Base-by-base conservation (phyloP, 2,329 filamentous ascomycete species). In the Salinomyces thailandicus region DNA sequence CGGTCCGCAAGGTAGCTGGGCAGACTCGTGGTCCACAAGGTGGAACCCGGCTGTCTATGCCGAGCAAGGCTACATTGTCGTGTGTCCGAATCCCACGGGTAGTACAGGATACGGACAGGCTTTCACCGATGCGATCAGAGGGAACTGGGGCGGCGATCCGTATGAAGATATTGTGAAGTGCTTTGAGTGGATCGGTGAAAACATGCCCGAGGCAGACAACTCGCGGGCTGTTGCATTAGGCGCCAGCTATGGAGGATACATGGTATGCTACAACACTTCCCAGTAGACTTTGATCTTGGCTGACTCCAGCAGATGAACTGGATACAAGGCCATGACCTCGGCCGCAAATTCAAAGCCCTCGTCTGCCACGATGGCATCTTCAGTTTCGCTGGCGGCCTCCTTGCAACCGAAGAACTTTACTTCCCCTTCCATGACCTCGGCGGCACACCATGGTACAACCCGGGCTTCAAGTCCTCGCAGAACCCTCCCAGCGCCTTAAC, bases 281-380 rank as follows among this genome's bases (percentile, higher is more conserved):
- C n/a, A n/a, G n/a, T n/a, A n/a, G n/a, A n/a, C n/a, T n/a, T n/a
- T n/a, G n/a, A 30, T 16, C 11, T n/a, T 30, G 11, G 27, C 27
- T 30, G 14, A 30, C 15, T 8, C 7, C 28, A 5, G 12, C 24
- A 43, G 39, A 36, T 45, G 31, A 45, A 50, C 32, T 52, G 87
- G 86, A 85, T 94, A 50, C 85, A 94, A 61, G 87, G 87, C 5
- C 81, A 91, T 44, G 71, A 75, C 1, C 71, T 95, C 0, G 86
- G 85, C 14, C 77, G 84, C 18, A 77, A 81, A 48, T 93, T 95
- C 72, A 85, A 85, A 60, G 85, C 85, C 0, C 70, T 95, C 3
- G 85, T 93, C 18, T 86, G 79, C 50, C 53, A 55, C 31, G 51
- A 57, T 36, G 54, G 54, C 37, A 49, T 56, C 20, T 50, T 51